Base-by-base conservation (phyloP, 2,329 filamentous ascomycete genomes). In the Cryphonectria radicalis region DNA sequence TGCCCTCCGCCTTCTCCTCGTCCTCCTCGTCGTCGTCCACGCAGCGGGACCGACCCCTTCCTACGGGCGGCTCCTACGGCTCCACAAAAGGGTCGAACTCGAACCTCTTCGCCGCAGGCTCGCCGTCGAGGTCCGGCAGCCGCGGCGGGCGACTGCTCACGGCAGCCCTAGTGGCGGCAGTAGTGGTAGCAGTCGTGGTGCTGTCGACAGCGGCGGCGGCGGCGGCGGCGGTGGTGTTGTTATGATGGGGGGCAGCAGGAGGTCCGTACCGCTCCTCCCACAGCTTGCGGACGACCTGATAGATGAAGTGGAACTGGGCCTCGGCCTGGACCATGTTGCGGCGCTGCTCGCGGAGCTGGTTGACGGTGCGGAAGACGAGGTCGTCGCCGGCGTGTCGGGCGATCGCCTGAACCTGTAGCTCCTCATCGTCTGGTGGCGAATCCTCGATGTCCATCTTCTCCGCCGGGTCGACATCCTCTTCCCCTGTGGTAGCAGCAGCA, bases 311-410 rank as follows among this genome's bases (percentile, higher is more conserved):
- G 77, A 93, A 96, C 80, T 99, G 96, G 64, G 87, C 80, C 76
- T 95, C 92, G 63, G 93, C 91, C 82, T 98, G 96, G 6, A 99
- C 96, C 96, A 99, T 99, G 82, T 91, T 93, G 84, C 93, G 93
- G 25, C 96, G 89, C 84, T 99, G 96, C 80, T 95, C 89, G 62
- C 96, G 89, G 69, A 99, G 86, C 72, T 84, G 82, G 76, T 97
- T 92, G 68, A 99, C 95, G 0, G 92, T 92, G 25, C 92, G 87
- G 75, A 90, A 93, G 57, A 99, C 87, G 3, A 92, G 88, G 77
- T 98, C 95, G 37, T 81, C 76, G 43, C 75, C 71, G 55, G 74
- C 75, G 55, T 43, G 42, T 22, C 77, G 74, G 46, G 78, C 77
- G 70, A 78, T 63, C 67, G 19, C 78, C 74, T n/a, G 66, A 66